Evolutionary conservation across 495 filamentous ascomycete genomes (phyloP), one percentile per base, ranked within the genome.

Genomic region (Tetracladium setigerum): DNA sequence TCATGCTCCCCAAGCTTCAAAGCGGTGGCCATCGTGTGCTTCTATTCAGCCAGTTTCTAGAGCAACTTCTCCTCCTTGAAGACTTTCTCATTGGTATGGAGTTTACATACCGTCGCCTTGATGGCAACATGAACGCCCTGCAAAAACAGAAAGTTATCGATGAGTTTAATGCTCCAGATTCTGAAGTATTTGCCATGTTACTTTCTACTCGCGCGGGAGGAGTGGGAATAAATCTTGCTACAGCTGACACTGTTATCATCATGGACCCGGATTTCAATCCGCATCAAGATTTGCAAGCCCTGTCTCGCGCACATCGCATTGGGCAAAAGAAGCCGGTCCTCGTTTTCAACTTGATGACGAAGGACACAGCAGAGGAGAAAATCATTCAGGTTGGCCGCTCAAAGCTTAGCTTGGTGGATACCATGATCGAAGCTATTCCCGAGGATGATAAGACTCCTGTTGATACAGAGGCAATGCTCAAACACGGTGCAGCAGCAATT

Each of bases 261-360:
- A 81, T 96, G 54, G 92, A 99, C 58, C 94, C 92, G 0, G 92
- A 99, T 57, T 97, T 95, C 69, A 99, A 99, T 54, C 92, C 92
- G 0, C 92, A 97, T 56, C 92, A 97, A 62, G 92, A 99, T 58
- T 87, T 97, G 52, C 92, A 99, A 64, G 92, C 92, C 0, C 67
- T 97, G 5, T 95, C 89, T 7, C 82, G 92, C 50, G 94, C 91
- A 17, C 92, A 99, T 63, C 81, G 92, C 27, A 96, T 99, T 45
- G 92, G 92, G 0, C 92, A 99, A 62, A 84, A 86, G 58, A 91
- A 95, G 54, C 95, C 92, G 51, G 92, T 99, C 4, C 71, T 97
- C 6, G 90, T 94, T 38, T 95, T 95, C 60, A 89, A 97, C 58
- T 66, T 99, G 0, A 87, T 94, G 67, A 96, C 91, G 2, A 82